Percentiles rank a stretch among this genome's conserved stretches.
phyloP scores from a whole-genome alignment of 768 basidiomycete genomes.

The Rhizopogon sp. region DNA sequence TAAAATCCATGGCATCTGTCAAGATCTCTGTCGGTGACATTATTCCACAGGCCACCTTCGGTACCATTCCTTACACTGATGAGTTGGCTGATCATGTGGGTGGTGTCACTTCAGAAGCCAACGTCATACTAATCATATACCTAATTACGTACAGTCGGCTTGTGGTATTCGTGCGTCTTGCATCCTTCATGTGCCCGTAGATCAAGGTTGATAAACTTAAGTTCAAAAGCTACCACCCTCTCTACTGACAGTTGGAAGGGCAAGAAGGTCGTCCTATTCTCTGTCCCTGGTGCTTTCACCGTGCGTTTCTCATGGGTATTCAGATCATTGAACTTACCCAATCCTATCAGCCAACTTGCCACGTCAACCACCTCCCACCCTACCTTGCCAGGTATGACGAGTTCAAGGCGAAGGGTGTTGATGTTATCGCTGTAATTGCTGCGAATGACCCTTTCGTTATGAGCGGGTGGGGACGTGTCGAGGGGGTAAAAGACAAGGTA shows the following conservation, averaged over 20 bases:
- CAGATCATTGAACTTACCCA: neutral
- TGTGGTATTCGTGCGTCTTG: constrained; percentile 61
- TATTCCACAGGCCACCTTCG: constrained; percentile 41
- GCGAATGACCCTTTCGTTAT: constrained; percentile 59
- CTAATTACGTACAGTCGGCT: constrained; percentile 33
- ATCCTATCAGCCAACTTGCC: constrained; percentile 33
- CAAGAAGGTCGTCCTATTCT: constrained; percentile 76
- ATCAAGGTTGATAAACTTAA: neutral
- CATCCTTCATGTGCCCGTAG: neutral
- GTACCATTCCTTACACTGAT: constrained; percentile 54
- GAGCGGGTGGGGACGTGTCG: constrained; percentile 55
- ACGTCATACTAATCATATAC: neutral
- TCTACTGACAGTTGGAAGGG: constrained; percentile 66
- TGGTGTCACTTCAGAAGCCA: constrained; percentile 4
- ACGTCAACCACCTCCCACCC: constrained; percentile 38
- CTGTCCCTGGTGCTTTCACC: constrained; percentile 80
- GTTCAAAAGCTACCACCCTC: constrained; percentile 42
- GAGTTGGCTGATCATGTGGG: constrained; percentile 59
- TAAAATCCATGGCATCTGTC: constrained; percentile 11
- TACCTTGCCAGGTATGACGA: constrained; percentile 42
- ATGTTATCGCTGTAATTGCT: constrained; percentile 48
- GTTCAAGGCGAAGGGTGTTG: constrained; percentile 50
- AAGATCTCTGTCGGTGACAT: constrained; percentile 49
- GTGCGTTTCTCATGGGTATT: constrained; percentile 33
- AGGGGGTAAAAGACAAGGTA: constrained; percentile 66